Base-by-base conservation (phyloP, 2,329 filamentous ascomycete species). In the Xylariales sp. region DNA sequence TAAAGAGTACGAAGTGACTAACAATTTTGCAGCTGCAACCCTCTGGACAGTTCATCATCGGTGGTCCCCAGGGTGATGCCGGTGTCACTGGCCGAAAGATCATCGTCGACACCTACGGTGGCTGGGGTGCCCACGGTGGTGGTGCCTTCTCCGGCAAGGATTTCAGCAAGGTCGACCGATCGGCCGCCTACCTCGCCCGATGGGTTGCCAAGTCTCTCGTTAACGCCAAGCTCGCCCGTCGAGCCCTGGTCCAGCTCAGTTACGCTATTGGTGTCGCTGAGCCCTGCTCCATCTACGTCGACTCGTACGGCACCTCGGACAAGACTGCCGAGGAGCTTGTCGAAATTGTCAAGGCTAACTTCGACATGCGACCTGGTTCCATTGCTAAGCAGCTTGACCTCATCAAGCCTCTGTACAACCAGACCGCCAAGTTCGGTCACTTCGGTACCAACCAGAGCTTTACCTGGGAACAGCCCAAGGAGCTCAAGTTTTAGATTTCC, bases 141-240 rank as follows among this genome's bases (percentile, higher is more conserved):
- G 96, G 96, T 91, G 96, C 96, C 83, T 99, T 99, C 92, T 98
- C 96, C 78, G 96, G 96, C 80, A 99, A 99, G 91, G 96, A 99
- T 84, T 99, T 97, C 90, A 97, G 94, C 89, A 99, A 99, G 90
- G 96, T 99, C 84, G 96, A 99, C 82, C 93, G 96, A 78, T 98
- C 96, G 62, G 96, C 96, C 75, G 96, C 96, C 79, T 99, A 99
- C 86, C 90, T 98, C 76, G 94, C 89, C 76, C 94, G 96, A 82
- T 99, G 96, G 96, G 94, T 99, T 82, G 96, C 96, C 85, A 99
- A 99, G 90, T 99, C 96, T 49, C 89, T 99, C 73, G 93, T 99
- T 76, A 85, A 90, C 78, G 92, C 95, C 77, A 91, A 92, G 78
- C 91, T 99, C 71, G 93, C 93, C 78, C 94, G 96, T 79, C 94